Percentiles rank a stretch among this genome's conserved stretches.
phyloP scores from a whole-genome alignment of 2,329 filamentous ascomycete species.

The Pyrenochaeta sp. region DNA sequence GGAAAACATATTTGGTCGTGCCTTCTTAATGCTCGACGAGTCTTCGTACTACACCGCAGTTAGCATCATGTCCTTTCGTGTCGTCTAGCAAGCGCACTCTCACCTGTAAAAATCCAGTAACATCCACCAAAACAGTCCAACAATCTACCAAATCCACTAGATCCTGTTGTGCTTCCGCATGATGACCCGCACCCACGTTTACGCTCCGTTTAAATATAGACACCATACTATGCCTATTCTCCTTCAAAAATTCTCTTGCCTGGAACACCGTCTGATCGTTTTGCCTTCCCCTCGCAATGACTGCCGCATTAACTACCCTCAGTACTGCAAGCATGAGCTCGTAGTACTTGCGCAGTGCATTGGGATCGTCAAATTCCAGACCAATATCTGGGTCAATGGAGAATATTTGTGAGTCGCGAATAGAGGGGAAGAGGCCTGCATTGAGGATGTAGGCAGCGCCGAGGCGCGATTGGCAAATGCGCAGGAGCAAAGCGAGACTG shows the following conservation, averaged over 20 bases:
- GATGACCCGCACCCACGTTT: slow-evolving; percentile 67
- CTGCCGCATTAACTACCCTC: slow-evolving; percentile 81
- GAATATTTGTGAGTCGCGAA: slow-evolving; percentile 87
- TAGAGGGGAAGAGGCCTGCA: slow-evolving; percentile 82
- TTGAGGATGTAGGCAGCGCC: slow-evolving; percentile 90
- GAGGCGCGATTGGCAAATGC: slow-evolving; percentile 82
- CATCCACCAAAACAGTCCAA: slow-evolving; percentile 81
- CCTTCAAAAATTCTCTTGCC: slow-evolving; percentile 79
- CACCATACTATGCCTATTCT: slow-evolving; percentile 84
- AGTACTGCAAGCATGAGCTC: slow-evolving; percentile 80
- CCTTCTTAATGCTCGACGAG: slow-evolving; percentile 32
- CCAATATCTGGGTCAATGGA: slow-evolving; percentile 91
- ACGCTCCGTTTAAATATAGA: slow-evolving; percentile 90
- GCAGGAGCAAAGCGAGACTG: slow-evolving; percentile 81
- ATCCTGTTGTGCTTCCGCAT: slow-evolving; percentile 68
- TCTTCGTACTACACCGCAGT: slow-evolving; percentile 37
- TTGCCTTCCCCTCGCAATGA: slow-evolving; percentile 82
- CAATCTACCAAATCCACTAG: slow-evolving; percentile 83
- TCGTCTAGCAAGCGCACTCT: too few species aligned
- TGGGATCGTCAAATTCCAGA: slow-evolving; percentile 73
- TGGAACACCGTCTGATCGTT: slow-evolving; percentile 77
- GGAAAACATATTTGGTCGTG: slow-evolving; percentile 33
- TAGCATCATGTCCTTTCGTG: slow-evolving; percentile 5
- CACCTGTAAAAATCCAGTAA: slow-evolving; percentile 88
- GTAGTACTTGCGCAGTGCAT: slow-evolving; percentile 83